Evolutionary conservation across 805 yeast genomes (phyloP), one percentile per base, ranked within the genome.

Genomic region (Metschnikowia bowlesiae): DNA sequence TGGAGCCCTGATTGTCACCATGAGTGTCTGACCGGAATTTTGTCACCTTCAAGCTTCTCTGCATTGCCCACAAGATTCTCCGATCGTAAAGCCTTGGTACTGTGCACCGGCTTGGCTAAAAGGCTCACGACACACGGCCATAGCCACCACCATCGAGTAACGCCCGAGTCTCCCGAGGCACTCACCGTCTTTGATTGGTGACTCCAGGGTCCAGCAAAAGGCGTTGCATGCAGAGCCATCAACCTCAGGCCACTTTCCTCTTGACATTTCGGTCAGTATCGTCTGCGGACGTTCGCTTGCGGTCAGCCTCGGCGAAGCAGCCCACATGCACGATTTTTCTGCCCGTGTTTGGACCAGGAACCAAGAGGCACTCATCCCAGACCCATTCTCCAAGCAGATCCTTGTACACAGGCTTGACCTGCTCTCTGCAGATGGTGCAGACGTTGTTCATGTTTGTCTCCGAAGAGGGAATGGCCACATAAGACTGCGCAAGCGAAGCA

Each of bases 381-480:
- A 73, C 70, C 78, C 77, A 74, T 57, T 74, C 78, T 3, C 76
- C 78, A n/a, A 70, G 53, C 44, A 69, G 69, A 53, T 72, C 75
- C 54, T 71, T 71, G 54, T 70, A 73, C 3, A 72, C 68, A 7
- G 77, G 76, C 53, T 71, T 71, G 49, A 74, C 66, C 44, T 61
- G 65, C 51, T 73, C 78, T 28, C 75, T 67, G 59, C 78, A 74
- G 22, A 74, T 68, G 38, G 66, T 56, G 58, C 78, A 74, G 49
- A 65, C 63, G 48, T 73, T 74, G 52, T 67, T 70, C 75, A 73
- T 53, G 57, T 81, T 83, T 8, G 71, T 71, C 30, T 82, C 79
- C 41, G 80, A 82, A 16, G 81, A 74, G 0, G 96, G 95, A 11
- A 87, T 86, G 6, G 77, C 70, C 13, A 88, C 87, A 59, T 78